A percentile compares a stretch with the other conserved stretches of the same genome.
phyloP scores from a whole-genome alignment of 2,329 filamentous ascomycete genomes.

The Hansfordia pulvinata region DNA sequence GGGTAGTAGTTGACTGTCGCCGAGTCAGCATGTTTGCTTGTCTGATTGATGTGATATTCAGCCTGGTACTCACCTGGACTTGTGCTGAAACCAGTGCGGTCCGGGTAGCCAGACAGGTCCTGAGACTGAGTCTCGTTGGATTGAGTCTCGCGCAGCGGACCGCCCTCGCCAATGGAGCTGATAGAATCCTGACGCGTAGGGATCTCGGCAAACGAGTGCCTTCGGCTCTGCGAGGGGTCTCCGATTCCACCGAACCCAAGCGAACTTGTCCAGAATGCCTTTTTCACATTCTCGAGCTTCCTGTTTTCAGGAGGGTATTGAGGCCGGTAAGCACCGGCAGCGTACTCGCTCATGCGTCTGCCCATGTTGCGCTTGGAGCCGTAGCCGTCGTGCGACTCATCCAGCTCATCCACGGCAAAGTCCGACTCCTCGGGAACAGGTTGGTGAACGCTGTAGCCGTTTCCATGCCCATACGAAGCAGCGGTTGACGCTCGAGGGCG shows the following conservation, averaged over 20 bases:
- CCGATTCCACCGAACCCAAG: conserved; percentile 48
- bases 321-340: conserved; percentile 28
- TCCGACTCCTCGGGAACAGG: conserved; percentile 52
- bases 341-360: conserved; percentile 45
- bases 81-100: conserved; percentile 21
- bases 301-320: conserved; percentile 43
- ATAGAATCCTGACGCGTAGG: conserved; percentile 51
- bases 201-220: conserved; percentile 67
- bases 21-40: too few species aligned
- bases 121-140: conserved; percentile 26
- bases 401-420: conserved; percentile 59
- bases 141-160: conserved; percentile 29
- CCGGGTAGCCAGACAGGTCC: conserved; percentile 27
- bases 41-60: too few species aligned
- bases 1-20: conserved; percentile 22
- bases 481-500: conserved; percentile 45
- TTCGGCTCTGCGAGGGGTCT: conserved; percentile 58
- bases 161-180: conserved; percentile 41
- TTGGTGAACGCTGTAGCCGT: conserved; percentile 45
- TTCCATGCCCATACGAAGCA: conserved; percentile 36
- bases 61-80: conserved; percentile 31
- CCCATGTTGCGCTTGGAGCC: conserved; percentile 28
- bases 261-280: conserved; percentile 58
- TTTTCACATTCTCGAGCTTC: conserved; percentile 52
- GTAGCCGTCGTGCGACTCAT: conserved; percentile 43